Evolutionary conservation across 2,329 filamentous ascomycete genomes (phyloP).

Genomic region (Coccinonectria pachysandricola): DNA sequence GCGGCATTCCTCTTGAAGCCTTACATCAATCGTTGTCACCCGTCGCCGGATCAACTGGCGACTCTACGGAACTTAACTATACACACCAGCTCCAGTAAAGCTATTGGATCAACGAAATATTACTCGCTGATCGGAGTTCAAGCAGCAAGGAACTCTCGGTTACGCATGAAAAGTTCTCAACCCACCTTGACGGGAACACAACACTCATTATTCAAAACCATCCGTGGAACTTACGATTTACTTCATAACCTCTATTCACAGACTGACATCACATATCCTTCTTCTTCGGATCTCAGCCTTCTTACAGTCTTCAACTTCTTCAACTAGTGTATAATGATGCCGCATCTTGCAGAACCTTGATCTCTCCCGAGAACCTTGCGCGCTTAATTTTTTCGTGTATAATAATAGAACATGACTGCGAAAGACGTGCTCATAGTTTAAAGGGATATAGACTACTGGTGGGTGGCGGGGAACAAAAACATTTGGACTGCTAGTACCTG

Average conservation of each 20-base stretch:
- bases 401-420: no score
- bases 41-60: slow-evolving; percentile 23
- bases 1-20: no score
- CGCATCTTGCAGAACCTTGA: no score
- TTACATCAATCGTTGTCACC: slow-evolving; percentile 48
- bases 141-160: slow-evolving; percentile 4
- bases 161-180: slow-evolving; percentile 4
- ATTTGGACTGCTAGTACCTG: no score
- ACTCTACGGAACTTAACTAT: slow-evolving; percentile 16
- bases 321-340: no score
- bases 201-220: slow-evolving; percentile 3
- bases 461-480: no score
- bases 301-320: slow-evolving; percentile 11
- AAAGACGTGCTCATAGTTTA: no score
- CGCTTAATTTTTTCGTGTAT: no score
- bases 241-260: slow-evolving; percentile 14
- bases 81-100: slow-evolving; percentile 44
- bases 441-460: no score
- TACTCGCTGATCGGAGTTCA: not conserved
- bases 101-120: slow-evolving; percentile 1
- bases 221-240: no score
- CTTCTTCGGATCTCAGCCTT: slow-evolving; percentile 10
- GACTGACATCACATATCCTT: slow-evolving; percentile 11
- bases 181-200: slow-evolving; percentile 4
- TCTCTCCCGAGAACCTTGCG: no score